Evolutionary conservation across 352 stramenopile species (phyloP).

Genomic region (Globisporangium spiculum): DNA sequence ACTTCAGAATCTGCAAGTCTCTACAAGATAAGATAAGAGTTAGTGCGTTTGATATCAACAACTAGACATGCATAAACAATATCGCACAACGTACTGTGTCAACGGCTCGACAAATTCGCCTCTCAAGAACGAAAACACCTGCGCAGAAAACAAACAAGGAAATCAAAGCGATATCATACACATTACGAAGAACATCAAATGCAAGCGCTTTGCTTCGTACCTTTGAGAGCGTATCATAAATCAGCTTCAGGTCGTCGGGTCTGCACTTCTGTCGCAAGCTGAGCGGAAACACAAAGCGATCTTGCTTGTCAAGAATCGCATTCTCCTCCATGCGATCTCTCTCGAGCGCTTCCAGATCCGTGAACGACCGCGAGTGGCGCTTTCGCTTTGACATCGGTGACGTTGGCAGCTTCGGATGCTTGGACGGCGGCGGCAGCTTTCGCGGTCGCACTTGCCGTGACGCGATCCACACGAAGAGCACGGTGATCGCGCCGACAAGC

Average conservation of each 20-base stretch:
- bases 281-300: conserved; percentile 62
- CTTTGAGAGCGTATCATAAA: conserved; percentile 79
- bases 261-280: conserved; percentile 54
- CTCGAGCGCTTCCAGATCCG: conserved; percentile 59
- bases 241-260: conserved; percentile 73
- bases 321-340: conserved; percentile 63
- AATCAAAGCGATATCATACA: neutral
- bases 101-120: conserved; percentile 65
- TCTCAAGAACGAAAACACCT: conserved; percentile 72
- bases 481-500: conserved; percentile 38
- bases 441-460: conserved; percentile 74
- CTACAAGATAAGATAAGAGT: conserved; percentile 20
- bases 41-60: neutral
- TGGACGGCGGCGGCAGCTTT: conserved; percentile 28
- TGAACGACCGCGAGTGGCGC: conserved; percentile 73
- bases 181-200: neutral
- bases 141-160: neutral
- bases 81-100: conserved; percentile 26
- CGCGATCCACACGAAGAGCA: conserved; percentile 79
- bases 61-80: neutral
- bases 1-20: conserved; percentile 55
- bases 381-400: conserved; percentile 76
- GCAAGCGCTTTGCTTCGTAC: conserved; percentile 15
- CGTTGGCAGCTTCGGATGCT: conserved; percentile 34
- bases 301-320: conserved; percentile 54